phyloP scores from a whole-genome alignment of 768 basidiomycete species.

The Pulveroboletus ravenelii region DNA sequence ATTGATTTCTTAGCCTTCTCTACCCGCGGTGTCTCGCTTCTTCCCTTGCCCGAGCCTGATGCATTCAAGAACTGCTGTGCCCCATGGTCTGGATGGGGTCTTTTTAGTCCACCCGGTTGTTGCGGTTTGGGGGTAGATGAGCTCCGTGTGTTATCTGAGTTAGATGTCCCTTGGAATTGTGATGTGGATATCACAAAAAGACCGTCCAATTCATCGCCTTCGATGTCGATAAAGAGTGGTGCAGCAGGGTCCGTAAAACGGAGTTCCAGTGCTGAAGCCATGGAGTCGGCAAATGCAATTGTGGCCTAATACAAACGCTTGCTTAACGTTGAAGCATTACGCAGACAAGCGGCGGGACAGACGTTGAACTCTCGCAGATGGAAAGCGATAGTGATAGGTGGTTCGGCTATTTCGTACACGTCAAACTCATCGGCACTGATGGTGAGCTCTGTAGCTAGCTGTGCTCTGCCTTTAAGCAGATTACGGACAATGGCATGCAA shows the following conservation, averaged over 20 bases:
- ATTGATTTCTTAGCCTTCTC: constrained; percentile 43
- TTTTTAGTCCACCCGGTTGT: constrained; percentile 16
- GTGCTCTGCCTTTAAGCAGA: constrained; percentile 44
- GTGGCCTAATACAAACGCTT: constrained; percentile 54
- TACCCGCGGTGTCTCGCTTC: constrained; percentile 37
- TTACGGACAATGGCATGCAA: not conserved
- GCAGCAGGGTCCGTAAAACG: constrained; percentile 71
- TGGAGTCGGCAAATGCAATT: constrained; percentile 72
- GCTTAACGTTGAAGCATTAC: not conserved
- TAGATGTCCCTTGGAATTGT: constrained; percentile 40
- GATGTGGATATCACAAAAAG: constrained; percentile 81
- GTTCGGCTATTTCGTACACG: constrained; percentile 57
- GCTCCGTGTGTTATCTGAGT: constrained; percentile 10
- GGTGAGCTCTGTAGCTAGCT: constrained; percentile 70
- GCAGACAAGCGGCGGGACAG: constrained; percentile 10
- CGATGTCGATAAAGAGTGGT: constrained; percentile 75
- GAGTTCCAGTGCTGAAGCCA: constrained; percentile 58
- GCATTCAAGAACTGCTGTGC: constrained; percentile 27
- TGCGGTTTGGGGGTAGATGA: constrained; percentile 19
- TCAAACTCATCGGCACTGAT: constrained; percentile 82
- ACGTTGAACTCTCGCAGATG: constrained; percentile 85
- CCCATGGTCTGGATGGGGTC: constrained; percentile 22
- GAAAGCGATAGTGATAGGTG: constrained; percentile 68
- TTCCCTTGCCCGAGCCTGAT: constrained; percentile 8
- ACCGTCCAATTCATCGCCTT: constrained; percentile 58